These are phyloP conservation scores for Yarrowia yakushimensis DNA, from an alignment of 805 yeast genomes.

Conservation along the genomic window DNA sequence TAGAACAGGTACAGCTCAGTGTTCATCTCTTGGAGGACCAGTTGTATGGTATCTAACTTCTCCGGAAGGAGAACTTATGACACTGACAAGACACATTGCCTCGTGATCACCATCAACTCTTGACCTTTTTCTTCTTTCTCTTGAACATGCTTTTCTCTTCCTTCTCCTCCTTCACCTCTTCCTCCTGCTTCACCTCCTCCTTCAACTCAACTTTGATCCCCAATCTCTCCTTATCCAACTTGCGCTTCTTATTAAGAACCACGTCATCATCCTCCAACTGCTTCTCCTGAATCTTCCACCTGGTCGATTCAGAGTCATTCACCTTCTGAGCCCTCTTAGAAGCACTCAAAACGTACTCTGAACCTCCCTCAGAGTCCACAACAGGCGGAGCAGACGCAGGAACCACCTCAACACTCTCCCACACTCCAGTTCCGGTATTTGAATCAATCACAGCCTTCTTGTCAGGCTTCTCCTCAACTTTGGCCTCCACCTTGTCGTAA, in stretches of 20 bases:
- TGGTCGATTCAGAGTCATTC: background rate
- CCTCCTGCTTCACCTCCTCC: conserved; percentile 2
- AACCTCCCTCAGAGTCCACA: background rate
- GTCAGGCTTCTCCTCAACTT: no score
- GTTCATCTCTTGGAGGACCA: no score
- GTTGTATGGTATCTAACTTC: no score
- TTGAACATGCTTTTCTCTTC: background rate
- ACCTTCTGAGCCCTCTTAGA: background rate
- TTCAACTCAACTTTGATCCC: background rate
- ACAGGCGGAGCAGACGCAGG: background rate
- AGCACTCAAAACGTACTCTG: conserved; percentile 4
- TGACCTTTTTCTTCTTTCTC: conserved; percentile 13
- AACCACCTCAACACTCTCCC: background rate
- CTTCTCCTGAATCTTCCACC: conserved; percentile 28
- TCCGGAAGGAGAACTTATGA: no score
- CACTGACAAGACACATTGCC: no score
- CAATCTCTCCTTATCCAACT: background rate
- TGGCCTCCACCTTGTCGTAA: background rate
- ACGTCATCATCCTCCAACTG: conserved; percentile 28
- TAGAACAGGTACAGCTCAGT: no score
- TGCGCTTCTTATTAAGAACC: conserved; percentile 4
- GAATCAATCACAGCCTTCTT: background rate
- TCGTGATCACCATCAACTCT: no score
- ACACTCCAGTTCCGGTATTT: conserved; percentile 6
- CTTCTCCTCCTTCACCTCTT: background rate